Conservation (phyloP, 2,329 filamentous ascomycete genomes). For the Sarocladium brachiariae region DNA sequence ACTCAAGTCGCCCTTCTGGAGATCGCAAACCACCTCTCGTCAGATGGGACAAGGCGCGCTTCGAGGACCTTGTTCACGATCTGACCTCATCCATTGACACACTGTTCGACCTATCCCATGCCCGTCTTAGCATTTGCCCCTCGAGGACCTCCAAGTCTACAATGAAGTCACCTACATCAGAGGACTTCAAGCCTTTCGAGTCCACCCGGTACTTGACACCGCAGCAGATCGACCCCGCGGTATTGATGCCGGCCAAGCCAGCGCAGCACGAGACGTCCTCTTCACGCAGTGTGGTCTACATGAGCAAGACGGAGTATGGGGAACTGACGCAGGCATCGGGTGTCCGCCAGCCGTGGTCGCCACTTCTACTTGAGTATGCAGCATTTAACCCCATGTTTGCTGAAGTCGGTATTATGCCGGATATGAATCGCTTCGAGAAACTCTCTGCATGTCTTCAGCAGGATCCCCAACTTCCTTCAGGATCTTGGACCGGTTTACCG, state of each 20-base stretch:
- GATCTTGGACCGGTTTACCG: slow-evolving; percentile 55
- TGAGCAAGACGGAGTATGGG: slow-evolving; percentile 44
- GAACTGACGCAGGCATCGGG: slow-evolving; percentile 35
- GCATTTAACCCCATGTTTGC: slow-evolving; percentile 56
- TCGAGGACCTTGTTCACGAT: slow-evolving; percentile 68
- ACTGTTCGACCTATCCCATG: slow-evolving; percentile 67
- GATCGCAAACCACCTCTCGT: slow-evolving; percentile 52
- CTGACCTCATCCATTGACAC: slow-evolving; percentile 74
- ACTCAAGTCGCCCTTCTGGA: slow-evolving; percentile 33
- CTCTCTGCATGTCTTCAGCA: slow-evolving; percentile 52
- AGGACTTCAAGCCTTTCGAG: slow-evolving; percentile 47
- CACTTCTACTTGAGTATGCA: slow-evolving; percentile 65
- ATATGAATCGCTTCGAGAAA: slow-evolving; percentile 59
- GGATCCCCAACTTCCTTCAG: slow-evolving; percentile 42
- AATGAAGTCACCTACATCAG: slow-evolving; percentile 30
- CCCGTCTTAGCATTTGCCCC: slow-evolving; percentile 40
- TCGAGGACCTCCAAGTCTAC: slow-evolving; percentile 23
- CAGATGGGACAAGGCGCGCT: slow-evolving; percentile 63
- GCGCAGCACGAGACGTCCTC: slow-evolving; percentile 24
- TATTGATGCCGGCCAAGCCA: slow-evolving; percentile 42
- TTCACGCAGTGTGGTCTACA: slow-evolving; percentile 39
- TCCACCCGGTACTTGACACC: slow-evolving; percentile 56
- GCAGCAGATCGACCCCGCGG: slow-evolving; percentile 49
- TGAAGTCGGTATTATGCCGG: slow-evolving; percentile 54
- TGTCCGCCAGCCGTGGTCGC: slow-evolving; percentile 40